phyloP scores from a whole-genome alignment of 805 yeast species.

The Ogataea methylovora region DNA sequence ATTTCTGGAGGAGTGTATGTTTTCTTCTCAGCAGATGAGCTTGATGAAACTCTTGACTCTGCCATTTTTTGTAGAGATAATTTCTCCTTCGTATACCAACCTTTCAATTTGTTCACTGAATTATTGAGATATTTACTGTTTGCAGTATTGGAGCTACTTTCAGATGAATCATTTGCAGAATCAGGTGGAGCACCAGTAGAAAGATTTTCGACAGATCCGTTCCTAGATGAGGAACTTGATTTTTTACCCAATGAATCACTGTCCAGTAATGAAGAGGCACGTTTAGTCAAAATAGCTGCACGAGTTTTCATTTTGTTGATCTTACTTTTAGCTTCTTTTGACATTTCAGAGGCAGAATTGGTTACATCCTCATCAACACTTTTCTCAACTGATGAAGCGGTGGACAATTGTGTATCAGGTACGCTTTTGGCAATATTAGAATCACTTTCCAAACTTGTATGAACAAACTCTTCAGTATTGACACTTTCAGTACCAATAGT shows the following conservation, averaged over 20 bases:
- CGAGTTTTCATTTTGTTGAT: constrained; percentile 6
- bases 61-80: constrained; percentile 8
- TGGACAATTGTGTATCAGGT: too few species aligned
- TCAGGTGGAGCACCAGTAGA: constrained; percentile 16
- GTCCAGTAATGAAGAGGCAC: constrained; percentile 6
- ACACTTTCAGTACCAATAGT: neutral
- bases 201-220: neutral
- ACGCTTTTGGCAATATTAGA: too few species aligned
- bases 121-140: constrained; percentile 21
- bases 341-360: neutral
- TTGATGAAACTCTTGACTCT: constrained; percentile 2
- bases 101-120: constrained; percentile 54
- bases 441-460: too few species aligned
- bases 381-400: neutral
- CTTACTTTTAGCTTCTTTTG: constrained; percentile 2
- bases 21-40: constrained; percentile 3
- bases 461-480: neutral
- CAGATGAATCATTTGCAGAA: constrained; percentile 15
- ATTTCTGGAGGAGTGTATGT: constrained; percentile 48
- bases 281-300: constrained; percentile 8
- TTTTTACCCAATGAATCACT: constrained; percentile 3
- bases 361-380: neutral
- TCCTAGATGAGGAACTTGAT: constrained; percentile 4
- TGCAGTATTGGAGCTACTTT: constrained; percentile 15
- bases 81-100: constrained; percentile 57